These are phyloP conservation scores for Solanum lycopersicoides DNA, from an alignment of 257 asterid genomes.

Conservation along the genomic window DNA sequence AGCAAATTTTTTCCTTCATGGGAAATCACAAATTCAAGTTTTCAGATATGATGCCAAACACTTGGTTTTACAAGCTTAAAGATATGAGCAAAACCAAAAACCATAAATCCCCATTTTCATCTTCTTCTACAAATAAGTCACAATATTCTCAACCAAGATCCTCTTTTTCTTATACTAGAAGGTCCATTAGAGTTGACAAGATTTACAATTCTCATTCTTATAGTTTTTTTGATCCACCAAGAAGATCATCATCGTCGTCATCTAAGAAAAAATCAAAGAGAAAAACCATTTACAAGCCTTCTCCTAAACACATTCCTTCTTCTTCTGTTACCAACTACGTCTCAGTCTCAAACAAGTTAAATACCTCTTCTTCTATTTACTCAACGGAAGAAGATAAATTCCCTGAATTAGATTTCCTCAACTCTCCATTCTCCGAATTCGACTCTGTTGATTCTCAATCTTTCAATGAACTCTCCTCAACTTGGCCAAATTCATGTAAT, in stretches of 20 bases:
- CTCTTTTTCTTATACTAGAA: slow-evolving; percentile 37
- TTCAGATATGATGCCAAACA: slow-evolving; percentile 89
- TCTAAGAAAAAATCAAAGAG: slow-evolving; percentile 33
- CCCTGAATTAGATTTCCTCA: slow-evolving; percentile 23
- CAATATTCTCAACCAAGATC: slow-evolving; percentile 24
- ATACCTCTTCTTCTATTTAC: neutral
- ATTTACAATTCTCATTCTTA: slow-evolving; percentile 21
- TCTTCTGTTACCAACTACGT: neutral
- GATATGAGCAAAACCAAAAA: slow-evolving; percentile 64
- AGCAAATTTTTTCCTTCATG: slow-evolving; percentile 15
- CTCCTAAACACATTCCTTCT: slow-evolving; percentile 23
- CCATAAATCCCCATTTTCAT: slow-evolving; percentile 18
- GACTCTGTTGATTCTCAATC: slow-evolving; percentile 21
- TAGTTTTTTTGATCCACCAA: slow-evolving; percentile 37
- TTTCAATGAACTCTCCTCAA: slow-evolving; percentile 7
- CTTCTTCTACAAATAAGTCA: slow-evolving; percentile 8
- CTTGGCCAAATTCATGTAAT: slow-evolving; percentile 23
- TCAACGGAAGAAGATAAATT: slow-evolving; percentile 5
- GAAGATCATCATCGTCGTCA: slow-evolving; percentile 27
- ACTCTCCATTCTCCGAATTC: slow-evolving; percentile 24
- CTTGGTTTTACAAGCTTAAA: slow-evolving; percentile 91
- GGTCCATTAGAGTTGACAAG: slow-evolving; percentile 6
- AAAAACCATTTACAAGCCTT: slow-evolving; percentile 63
- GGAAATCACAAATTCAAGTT: slow-evolving; percentile 71
- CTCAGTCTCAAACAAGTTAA: neutral